These are phyloP conservation scores for Thuidium tamariscinum DNA, from an alignment of 225 moss, liverwort and hornwort species.

Conservation along the genomic window DNA sequence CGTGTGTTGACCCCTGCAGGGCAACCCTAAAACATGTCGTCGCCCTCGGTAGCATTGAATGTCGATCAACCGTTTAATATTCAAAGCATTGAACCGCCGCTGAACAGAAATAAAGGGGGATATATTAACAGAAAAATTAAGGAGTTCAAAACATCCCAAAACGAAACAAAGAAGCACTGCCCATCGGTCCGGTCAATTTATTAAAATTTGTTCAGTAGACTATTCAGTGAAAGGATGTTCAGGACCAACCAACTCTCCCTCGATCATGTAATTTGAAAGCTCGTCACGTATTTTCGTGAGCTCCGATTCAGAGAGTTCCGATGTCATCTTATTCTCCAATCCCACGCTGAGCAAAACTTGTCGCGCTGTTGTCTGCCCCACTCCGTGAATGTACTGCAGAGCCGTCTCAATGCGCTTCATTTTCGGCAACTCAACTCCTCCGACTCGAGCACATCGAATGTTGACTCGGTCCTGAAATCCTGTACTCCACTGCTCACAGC, in stretches of 20 bases:
- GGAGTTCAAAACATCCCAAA: not conserved
- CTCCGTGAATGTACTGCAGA: conserved; percentile 67
- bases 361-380: conserved; percentile 62
- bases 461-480: conserved; percentile 6
- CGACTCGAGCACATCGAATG: conserved; percentile 74
- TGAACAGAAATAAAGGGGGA: not conserved
- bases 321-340: conserved; percentile 63
- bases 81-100: conserved; percentile 60
- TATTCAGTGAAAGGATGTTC: not conserved
- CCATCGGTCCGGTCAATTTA: not conserved
- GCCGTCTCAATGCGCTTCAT: conserved; percentile 72
- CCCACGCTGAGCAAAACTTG: conserved; percentile 55
- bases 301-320: conserved; percentile 53
- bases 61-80: conserved; percentile 62
- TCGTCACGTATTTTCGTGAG: conserved; percentile 62
- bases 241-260: conserved; percentile 54
- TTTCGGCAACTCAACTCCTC: conserved; percentile 75
- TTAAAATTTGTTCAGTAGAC: not conserved
- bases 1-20: conserved; percentile 71
- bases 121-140: not conserved
- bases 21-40: conserved; percentile 49
- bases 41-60: conserved; percentile 73
- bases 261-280: conserved; percentile 56
- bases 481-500: not conserved
- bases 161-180: not conserved